Evolutionary conservation across 2,329 filamentous ascomycete genomes (phyloP).

Genomic region (Allantophomopsis cytisporea): DNA sequence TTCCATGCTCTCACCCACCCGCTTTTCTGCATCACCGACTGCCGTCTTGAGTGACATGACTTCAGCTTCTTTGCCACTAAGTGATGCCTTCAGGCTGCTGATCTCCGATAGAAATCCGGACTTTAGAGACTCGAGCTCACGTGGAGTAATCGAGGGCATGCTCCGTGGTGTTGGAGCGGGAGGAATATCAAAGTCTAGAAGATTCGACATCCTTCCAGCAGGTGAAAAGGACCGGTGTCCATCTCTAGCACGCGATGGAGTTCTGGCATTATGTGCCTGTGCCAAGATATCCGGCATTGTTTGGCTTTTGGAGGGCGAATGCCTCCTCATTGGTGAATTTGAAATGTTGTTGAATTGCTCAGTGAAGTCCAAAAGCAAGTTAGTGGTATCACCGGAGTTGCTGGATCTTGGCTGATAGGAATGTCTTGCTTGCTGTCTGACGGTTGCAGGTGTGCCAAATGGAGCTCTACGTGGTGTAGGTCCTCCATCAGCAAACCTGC

Average conservation of each 20-base stretch:
- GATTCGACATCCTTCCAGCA: constrained; percentile 40
- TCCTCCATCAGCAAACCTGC: constrained; percentile 30
- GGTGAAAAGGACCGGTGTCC: constrained; percentile 11
- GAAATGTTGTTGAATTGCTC: constrained; percentile 53
- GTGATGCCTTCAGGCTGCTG: constrained; percentile 79
- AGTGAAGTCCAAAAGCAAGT: constrained; percentile 80
- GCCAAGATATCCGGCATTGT: constrained; percentile 10
- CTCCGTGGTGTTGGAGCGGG: constrained; percentile 85
- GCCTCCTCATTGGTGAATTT: constrained; percentile 35
- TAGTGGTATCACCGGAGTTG: constrained; percentile 37
- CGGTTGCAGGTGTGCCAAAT: constrained; percentile 15
- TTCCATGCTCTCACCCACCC: constrained; percentile 78
- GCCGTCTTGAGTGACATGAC: constrained; percentile 77
- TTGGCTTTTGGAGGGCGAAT: constrained; percentile 27
- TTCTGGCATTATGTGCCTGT: not conserved
- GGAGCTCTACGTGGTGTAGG: constrained; percentile 4
- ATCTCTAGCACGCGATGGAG: constrained; percentile 3
- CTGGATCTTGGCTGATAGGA: no score
- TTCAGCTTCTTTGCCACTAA: constrained; percentile 89
- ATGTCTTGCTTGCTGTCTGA: constrained; percentile 1
- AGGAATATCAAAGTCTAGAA: constrained; percentile 88
- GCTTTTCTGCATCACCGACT: constrained; percentile 79
- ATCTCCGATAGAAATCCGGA: constrained; percentile 86
- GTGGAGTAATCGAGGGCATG: constrained; percentile 77
- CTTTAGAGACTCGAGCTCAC: constrained; percentile 86